Evolutionary conservation across 2,329 filamentous ascomycete species (phyloP).

Genomic region (Emydomyces testavorans): DNA sequence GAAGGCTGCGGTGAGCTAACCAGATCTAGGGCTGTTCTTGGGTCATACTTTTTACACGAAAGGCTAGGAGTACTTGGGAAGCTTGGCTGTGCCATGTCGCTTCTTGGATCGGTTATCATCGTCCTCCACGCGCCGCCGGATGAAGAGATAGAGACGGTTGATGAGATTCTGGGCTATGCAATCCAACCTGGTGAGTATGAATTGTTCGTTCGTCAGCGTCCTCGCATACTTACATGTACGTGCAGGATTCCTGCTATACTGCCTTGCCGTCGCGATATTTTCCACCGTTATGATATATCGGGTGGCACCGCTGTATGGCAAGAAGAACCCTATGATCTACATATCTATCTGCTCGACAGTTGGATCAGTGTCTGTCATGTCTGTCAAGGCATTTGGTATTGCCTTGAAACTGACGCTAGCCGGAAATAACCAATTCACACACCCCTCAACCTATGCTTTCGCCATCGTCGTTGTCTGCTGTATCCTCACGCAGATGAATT

Average conservation of each 20-base stretch:
- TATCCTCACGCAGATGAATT: constrained; percentile 99
- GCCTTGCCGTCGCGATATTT: constrained; percentile 65
- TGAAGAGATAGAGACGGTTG: constrained; percentile 78
- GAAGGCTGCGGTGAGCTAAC: constrained; percentile 15
- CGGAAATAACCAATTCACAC: constrained; percentile 88
- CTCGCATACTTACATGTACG: constrained; percentile 1
- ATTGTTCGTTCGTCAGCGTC: not conserved
- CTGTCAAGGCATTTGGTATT: constrained; percentile 96
- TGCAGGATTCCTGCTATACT: constrained; percentile 80
- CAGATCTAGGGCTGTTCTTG: constrained; percentile 60
- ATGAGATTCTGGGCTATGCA: constrained; percentile 82
- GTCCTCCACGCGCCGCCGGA: constrained; percentile 94
- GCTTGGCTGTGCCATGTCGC: constrained; percentile 87
- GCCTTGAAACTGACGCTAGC: constrained; percentile 88
- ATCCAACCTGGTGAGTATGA: constrained; percentile 65
- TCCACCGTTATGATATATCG: constrained; percentile 93
- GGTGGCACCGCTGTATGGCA: constrained; percentile 77
- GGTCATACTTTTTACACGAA: constrained; percentile 88
- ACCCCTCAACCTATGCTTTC: constrained; percentile 95
- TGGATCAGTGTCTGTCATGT: constrained; percentile 96
- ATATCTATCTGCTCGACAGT: constrained; percentile 96
- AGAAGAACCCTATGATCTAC: constrained; percentile 90
- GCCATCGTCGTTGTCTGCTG: constrained; percentile 85
- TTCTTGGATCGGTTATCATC: constrained; percentile 93
- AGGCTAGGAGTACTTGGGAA: constrained; percentile 82